A percentile compares a stretch with the other conserved stretches of the same genome.
Conservation (phyloP, 2,329 filamentous ascomycete species). For the Fusarium pseudonygamai region DNA sequence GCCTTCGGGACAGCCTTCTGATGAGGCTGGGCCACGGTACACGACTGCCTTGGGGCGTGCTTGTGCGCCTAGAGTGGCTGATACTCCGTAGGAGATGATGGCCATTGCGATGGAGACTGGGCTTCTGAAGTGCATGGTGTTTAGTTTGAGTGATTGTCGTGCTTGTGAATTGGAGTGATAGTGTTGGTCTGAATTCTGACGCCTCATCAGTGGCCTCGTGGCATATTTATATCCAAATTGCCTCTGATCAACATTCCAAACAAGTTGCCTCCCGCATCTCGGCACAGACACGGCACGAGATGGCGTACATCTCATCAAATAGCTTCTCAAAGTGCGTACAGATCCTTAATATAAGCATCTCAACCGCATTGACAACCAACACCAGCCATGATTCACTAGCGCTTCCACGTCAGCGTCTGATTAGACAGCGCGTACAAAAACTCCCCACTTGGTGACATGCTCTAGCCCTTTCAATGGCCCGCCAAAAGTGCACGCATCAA, state of each 20-base stretch:
- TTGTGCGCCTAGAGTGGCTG: not conserved
- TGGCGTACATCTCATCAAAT: not conserved
- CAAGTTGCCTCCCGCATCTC: not conserved
- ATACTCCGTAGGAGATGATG: not conserved
- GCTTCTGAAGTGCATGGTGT: not conserved
- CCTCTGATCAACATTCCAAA: not conserved
- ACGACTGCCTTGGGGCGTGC: conserved; percentile 4
- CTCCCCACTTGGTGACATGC: not conserved
- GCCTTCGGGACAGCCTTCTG: not conserved
- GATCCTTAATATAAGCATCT: not conserved
- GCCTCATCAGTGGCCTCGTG: not conserved
- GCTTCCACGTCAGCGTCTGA: not conserved
- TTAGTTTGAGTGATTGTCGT: too few species aligned
- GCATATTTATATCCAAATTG: not conserved
- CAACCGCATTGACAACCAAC: not conserved
- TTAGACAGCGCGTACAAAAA: not conserved
- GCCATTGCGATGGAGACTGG: not conserved
- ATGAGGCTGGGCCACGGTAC: conserved; percentile 11
- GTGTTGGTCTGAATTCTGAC: not conserved
- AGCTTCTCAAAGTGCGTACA: not conserved
- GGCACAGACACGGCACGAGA: not conserved
- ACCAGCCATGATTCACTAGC: not conserved
- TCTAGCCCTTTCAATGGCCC: not conserved
- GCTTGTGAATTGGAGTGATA: accelerated
- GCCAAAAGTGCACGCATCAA: not conserved